phyloP scores from a whole-genome alignment of 2,329 filamentous ascomycete species.

The Aspergillus puulaauensis region DNA sequence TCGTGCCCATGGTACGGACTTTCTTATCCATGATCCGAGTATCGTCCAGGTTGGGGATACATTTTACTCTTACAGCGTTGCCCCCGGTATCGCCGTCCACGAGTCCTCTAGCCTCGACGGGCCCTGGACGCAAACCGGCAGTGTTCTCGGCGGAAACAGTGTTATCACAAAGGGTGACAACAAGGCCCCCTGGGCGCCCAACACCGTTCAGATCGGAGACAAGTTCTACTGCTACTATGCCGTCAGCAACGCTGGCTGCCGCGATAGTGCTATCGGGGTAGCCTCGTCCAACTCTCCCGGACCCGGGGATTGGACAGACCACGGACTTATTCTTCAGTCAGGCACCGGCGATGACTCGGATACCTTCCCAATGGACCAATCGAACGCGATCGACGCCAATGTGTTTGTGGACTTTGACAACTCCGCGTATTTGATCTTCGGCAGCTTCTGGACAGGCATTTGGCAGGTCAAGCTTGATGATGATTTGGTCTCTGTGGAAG shows the following conservation, averaged over 20 bases:
- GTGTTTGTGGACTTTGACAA: slow-evolving; percentile 42
- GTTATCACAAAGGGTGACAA: slow-evolving; percentile 35
- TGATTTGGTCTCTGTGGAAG: slow-evolving; percentile 24
- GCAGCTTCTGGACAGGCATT: slow-evolving; percentile 68
- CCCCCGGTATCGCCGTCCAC: slow-evolving; percentile 31
- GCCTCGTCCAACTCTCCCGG: slow-evolving; percentile 47
- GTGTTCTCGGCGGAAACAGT: slow-evolving; percentile 27
- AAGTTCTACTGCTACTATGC: slow-evolving; percentile 67
- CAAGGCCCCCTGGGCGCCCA: slow-evolving; percentile 55
- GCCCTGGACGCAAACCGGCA: slow-evolving; percentile 24
- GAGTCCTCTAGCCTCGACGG: slow-evolving; percentile 28
- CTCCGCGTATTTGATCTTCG: slow-evolving; percentile 58
- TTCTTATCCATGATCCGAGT: slow-evolving; percentile 34
- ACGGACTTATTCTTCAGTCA: slow-evolving; percentile 36
- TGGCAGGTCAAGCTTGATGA: slow-evolving; percentile 56
- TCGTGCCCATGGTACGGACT: slow-evolving; percentile 12
- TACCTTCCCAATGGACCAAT: slow-evolving; percentile 39
- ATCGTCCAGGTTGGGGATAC: slow-evolving; percentile 26
- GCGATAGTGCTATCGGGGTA: slow-evolving; percentile 63
- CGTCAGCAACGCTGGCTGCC: slow-evolving; percentile 61
- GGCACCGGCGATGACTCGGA: slow-evolving; percentile 29
- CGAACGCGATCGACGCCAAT: slow-evolving; percentile 63
- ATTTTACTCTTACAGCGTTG: slow-evolving; percentile 36
- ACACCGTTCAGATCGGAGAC: slow-evolving; percentile 56
- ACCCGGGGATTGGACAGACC: slow-evolving; percentile 35